Base-by-base conservation (phyloP, 768 basidiomycete genomes). In the Naematelia aurantialba region DNA sequence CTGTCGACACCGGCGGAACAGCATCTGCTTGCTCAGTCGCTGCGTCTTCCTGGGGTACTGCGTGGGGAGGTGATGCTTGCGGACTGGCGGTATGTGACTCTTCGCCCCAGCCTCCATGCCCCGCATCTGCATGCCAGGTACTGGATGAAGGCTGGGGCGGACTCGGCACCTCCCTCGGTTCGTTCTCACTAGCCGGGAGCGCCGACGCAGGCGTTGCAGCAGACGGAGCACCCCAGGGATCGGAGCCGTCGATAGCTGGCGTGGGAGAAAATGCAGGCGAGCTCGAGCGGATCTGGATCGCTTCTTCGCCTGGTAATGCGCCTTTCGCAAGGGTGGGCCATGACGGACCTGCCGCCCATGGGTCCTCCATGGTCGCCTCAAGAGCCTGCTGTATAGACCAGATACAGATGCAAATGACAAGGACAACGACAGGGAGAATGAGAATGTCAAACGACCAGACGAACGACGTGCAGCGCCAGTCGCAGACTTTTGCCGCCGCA, bases 301-400 rank as follows among this genome's bases (percentile, higher is more conserved):
- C 17, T 29, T 31, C 25, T 19, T 46, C 21, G 34, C n/a, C 25
- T 5, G 55, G 47, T 2, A 61, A 54, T 2, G 65, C 57, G n/a
- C 62, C 45, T 52, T 65, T 63, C 1, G 67, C 55, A 11, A 59
- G 58, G 8, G 60, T 65, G 17, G 62, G 59, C 66, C 68, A 72
- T 58, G 61, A 58, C 49, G 66, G 61, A 11, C 56, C 56, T 14
- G 66, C 53, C 44, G 71, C 65, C 71, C 71, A 72, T 49, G 71
- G 71, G 39, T 72, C 71, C 44, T 72, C 71, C 66, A 60, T 60
- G 14, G n/a, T 45, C n/a, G 54, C 22, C 21, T n/a, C 5, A 10
- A 42, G 5, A 14, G 14, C n/a, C 47, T 17, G 34, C 17, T 8
- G 34, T 39, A 39, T 39, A 39, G 34, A 39, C 34, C 8, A 39